Conservation (phyloP, 208 protist species). For the Wallacemonas sp. region DNA sequence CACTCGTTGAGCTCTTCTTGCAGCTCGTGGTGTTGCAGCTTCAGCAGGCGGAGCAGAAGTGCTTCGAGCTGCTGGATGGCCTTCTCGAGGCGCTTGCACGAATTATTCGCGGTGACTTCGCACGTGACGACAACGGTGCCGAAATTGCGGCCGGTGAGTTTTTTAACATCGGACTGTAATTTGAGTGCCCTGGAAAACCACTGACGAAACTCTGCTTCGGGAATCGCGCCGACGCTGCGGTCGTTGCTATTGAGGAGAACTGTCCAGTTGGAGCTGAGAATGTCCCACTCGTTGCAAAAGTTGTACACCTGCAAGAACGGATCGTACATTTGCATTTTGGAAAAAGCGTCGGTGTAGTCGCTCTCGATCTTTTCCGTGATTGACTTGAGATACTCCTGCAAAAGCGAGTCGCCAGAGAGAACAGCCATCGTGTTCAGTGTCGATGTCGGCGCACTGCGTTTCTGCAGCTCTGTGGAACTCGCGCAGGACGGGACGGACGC, state of each 20-base stretch:
- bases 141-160: constrained; percentile 36
- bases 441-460: constrained; percentile 6
- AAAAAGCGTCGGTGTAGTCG: constrained; percentile 24
- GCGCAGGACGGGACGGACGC: constrained; percentile 28
- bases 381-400: constrained; percentile 26
- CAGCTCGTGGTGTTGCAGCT: constrained; percentile 28
- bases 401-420: constrained; percentile 22
- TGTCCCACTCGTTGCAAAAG: constrained; percentile 45
- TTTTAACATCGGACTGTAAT: constrained; percentile 40
- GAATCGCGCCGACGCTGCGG: constrained; percentile 23
- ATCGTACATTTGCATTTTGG: constrained; percentile 31
- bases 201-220: constrained; percentile 44
- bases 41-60: constrained; percentile 30
- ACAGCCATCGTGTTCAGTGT: constrained; percentile 14
- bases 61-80: constrained; percentile 41
- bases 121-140: constrained; percentile 46
- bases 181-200: constrained; percentile 43
- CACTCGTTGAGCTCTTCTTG: constrained; percentile 31
- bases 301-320: constrained; percentile 22
- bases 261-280: constrained; percentile 17
- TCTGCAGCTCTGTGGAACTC: constrained; percentile 21
- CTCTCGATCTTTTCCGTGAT: constrained; percentile 33
- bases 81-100: constrained; percentile 32
- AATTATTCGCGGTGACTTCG: constrained; percentile 25
- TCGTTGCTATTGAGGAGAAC: constrained; percentile 13